These are phyloP conservation scores for Talaromyces stipitatus DNA, from an alignment of 495 filamentous ascomycete species.

Conservation along the genomic window DNA sequence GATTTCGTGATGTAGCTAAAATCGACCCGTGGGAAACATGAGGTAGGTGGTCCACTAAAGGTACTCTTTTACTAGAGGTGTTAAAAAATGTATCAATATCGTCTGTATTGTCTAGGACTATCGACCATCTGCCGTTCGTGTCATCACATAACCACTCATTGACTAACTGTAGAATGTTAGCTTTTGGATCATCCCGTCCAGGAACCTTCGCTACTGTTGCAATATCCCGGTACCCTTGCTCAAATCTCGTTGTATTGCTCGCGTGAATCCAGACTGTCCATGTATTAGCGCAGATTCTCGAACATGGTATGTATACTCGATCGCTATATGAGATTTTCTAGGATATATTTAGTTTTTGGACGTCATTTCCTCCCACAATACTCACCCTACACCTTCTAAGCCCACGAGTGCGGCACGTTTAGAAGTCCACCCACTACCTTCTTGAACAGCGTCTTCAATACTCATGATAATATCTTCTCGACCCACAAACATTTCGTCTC, in stretches of 20 bases:
- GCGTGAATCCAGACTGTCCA: constrained; percentile 44
- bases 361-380: no score
- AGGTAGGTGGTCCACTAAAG: constrained; percentile 23
- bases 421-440: no score
- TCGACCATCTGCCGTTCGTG: constrained; percentile 13
- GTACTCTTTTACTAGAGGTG: constrained; percentile 5
- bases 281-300: constrained; percentile 16
- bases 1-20: constrained; percentile 33
- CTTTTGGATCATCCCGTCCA: constrained; percentile 11
- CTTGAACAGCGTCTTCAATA: no score
- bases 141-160: constrained; percentile 12
- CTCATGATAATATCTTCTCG: no score
- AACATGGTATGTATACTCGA: constrained; percentile 37
- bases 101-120: constrained; percentile 29
- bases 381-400: no score
- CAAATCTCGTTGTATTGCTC: constrained; percentile 25
- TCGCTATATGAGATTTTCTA: no score
- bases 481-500: constrained; percentile 34
- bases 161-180: constrained; percentile 13
- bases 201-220: constrained; percentile 22
- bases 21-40: constrained; percentile 24
- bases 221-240: constrained; percentile 35
- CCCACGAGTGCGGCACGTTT: constrained; percentile 36
- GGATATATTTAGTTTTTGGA: no score
- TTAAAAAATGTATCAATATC: constrained; percentile 18